Evolutionary conservation across 768 basidiomycete species (phyloP), one percentile per base, ranked within the genome.

Genomic region (Kwoniella sp.): DNA sequence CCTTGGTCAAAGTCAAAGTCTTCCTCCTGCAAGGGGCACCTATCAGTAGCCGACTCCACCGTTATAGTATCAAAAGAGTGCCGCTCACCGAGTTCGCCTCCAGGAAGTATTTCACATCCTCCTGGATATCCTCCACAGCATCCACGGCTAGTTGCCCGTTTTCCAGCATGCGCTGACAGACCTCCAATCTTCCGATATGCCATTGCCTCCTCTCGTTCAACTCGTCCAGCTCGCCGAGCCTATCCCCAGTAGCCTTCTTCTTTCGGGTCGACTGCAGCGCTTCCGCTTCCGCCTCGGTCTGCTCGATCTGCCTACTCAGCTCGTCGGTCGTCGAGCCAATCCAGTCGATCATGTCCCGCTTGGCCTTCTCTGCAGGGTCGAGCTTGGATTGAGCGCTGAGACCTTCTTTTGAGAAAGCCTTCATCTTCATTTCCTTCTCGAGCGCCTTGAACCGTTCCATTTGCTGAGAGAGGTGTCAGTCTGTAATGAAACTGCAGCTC

Each of bases 381-480:
- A 98, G 84, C 68, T 88, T 90, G 31, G 89, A 82, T 10, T 90
- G 89, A 55, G 91, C 89, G 56, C 86, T 95, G 34, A 99, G 80
- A 34, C 95, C 95, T 76, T 98, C 95, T 71, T 98, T 99, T 17
- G 92, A 96, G 77, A 98, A 99, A 0, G 95, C 95, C 75, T 99
- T 99, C 53, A 95, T 98, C 81, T 99, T 99, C 93, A 98, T 98
- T 77, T 99, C 95, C 79, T 98, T 99, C 79, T 99, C 95, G 77
- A 92, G 91, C 20, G 93, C 93, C 70, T 99, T 99, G 83, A 99
- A 99, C 73, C 90, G 92, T 79, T 99, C 95, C 95, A 99, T 99
- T 98, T 98, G 95, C 95, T 98, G n/a, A 45, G n/a, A 26, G 17
- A 8, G 17, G 36, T 23, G 15, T 29, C 22, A 37, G 14, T 12